These are phyloP conservation scores for Trifolium repens DNA, from an alignment of 306 rosid genomes.

Conservation along the genomic window DNA sequence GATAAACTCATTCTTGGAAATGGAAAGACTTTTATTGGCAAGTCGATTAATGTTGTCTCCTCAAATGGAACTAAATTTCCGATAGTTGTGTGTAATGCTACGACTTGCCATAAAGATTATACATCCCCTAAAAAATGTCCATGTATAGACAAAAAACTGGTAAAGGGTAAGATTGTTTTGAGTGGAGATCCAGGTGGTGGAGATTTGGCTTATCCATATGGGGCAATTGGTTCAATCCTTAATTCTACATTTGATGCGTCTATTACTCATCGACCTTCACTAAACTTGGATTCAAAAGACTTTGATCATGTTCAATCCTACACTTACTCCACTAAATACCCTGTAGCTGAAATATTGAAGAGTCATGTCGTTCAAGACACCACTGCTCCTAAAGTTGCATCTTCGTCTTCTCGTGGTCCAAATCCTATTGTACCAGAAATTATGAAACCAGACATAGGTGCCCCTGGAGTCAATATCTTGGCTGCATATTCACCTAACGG, in stretches of 20 bases:
- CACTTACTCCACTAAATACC: not conserved
- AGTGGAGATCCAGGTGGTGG: no score
- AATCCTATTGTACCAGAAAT: not conserved
- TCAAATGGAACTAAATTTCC: no score
- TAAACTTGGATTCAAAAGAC: not conserved
- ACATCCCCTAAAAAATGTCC: no score
- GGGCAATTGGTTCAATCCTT: no score
- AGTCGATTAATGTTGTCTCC: no score
- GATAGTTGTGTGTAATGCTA: no score
- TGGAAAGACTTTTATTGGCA: no score
- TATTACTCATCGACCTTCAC: not conserved
- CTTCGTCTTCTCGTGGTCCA: constrained; percentile 11
- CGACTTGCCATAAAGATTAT: no score
- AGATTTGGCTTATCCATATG: no score
- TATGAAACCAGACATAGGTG: not conserved
- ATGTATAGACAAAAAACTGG: no score
- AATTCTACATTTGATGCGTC: not conserved
- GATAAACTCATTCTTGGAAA: no score
- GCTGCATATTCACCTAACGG: not conserved
- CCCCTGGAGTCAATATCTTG: constrained; percentile 21
- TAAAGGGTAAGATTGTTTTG: no score
- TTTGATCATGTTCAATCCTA: not conserved
- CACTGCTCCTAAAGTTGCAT: not conserved
- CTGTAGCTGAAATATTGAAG: constrained; percentile 5
- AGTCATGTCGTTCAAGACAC: not conserved